A percentile compares a stretch with the other conserved stretches of the same genome.
Evolutionary conservation across 2,329 filamentous ascomycete species (phyloP).

Genomic region (Exophiala viscosa): DNA sequence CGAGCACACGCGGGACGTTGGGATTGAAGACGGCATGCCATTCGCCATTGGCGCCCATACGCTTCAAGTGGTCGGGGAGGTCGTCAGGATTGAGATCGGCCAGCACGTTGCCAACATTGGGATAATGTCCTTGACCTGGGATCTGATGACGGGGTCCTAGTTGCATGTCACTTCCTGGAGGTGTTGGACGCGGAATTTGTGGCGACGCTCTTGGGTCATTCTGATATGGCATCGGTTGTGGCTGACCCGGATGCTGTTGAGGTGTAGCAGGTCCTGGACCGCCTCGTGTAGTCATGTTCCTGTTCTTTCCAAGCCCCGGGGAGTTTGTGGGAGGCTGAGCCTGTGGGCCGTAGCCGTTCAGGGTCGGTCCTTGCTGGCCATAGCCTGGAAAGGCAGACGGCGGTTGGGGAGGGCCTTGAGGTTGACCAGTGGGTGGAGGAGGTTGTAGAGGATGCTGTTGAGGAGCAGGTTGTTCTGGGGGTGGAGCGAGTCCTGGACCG

Average conservation of each 20-base stretch:
- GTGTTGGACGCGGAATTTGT: constrained; percentile 78
- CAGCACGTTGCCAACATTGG: constrained; percentile 64
- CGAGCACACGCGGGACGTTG: constrained; percentile 78
- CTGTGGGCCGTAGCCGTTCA: constrained; percentile 75
- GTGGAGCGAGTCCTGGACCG: constrained; percentile 77
- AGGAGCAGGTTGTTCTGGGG: constrained; percentile 60
- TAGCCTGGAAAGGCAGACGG: constrained; percentile 69
- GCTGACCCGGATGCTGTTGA: constrained; percentile 75
- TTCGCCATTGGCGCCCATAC: constrained; percentile 66
- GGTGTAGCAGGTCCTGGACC: constrained; percentile 73
- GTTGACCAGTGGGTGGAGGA: constrained; percentile 41
- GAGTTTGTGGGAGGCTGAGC: constrained; percentile 81
- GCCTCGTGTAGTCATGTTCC: constrained; percentile 55
- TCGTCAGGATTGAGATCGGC: constrained; percentile 85
- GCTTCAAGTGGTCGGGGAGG: constrained; percentile 81
- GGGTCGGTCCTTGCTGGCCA: constrained; percentile 56
- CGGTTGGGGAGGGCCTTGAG: constrained; percentile 64
- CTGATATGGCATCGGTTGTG: constrained; percentile 59
- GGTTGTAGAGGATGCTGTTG: constrained; percentile 57
- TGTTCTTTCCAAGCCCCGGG: constrained; percentile 75
- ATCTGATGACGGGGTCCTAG: constrained; percentile 26
- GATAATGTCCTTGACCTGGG: constrained; percentile 52
- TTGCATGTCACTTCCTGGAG: constrained; percentile 42
- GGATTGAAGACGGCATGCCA: constrained; percentile 99
- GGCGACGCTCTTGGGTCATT: constrained; percentile 78